phyloP scores from a whole-genome alignment of 1,284 basidiomycete species.

The Cryptococcus sp. region DNA sequence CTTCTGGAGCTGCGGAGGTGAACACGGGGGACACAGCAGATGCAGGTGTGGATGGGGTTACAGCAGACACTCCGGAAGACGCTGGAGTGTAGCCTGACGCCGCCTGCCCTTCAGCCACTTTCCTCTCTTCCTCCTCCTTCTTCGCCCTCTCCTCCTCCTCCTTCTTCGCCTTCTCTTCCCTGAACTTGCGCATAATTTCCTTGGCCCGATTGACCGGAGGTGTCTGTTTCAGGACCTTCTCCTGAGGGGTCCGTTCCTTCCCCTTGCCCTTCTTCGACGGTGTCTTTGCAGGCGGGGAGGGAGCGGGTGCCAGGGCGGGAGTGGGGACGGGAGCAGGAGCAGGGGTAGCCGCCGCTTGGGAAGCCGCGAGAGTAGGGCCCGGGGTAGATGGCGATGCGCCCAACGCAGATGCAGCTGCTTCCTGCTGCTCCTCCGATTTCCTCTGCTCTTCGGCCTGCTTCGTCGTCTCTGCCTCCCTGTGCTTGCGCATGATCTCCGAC shows the following conservation, averaged over 20 bases:
- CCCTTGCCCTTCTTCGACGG: not conserved
- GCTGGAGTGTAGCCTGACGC: not conserved
- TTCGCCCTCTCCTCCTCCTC: not conserved
- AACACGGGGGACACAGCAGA: not conserved
- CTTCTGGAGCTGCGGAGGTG: not conserved
- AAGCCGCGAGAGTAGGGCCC: too few relatives aligned
- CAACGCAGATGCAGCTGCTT: not conserved
- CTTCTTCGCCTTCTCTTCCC: not conserved
- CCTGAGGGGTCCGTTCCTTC: not conserved
- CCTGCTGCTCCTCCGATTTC: not conserved
- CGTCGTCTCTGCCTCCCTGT: conserved; percentile 1
- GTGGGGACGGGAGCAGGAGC: not conserved
- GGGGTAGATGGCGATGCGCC: too few relatives aligned
- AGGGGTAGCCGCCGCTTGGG: not conserved
- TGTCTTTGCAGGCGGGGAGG: not conserved
- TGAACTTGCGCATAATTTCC: conserved; percentile 11
- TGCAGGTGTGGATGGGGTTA: too few relatives aligned
- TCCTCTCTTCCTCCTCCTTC: not conserved
- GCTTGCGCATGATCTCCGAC: not conserved
- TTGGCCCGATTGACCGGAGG: not conserved
- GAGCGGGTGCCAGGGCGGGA: not conserved
- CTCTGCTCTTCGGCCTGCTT: not conserved
- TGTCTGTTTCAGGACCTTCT: not conserved
- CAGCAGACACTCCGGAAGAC: not conserved
- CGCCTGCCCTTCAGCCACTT: not conserved